Base-by-base conservation (phyloP, 306 rosid genomes). In the Quercus ilex region DNA sequence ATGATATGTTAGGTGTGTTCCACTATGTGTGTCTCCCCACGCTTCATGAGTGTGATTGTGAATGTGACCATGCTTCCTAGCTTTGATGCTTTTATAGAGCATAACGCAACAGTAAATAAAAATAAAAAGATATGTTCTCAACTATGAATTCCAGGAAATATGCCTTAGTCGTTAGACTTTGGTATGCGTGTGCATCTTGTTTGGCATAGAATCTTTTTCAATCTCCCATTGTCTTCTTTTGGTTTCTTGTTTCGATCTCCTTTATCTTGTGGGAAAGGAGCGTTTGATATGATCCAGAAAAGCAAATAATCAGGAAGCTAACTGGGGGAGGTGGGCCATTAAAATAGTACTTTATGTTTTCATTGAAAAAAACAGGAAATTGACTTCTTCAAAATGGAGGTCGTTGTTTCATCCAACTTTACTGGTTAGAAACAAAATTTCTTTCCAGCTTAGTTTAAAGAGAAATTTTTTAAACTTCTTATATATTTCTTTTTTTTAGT, bases 391-490 rank as follows among this genome's bases (percentile, higher is more conserved):
- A 31, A 31, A 67, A 17, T 33, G n/a, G 71, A 67, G 71, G 71
- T 3, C 1, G 2, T 30, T 26, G 20, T 28, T 63, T 28, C 15
- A 63, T 38, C 11, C 10, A 8, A 0, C 46, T 0, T 41, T 3
- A 41, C 12, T 41, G 0, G 12, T 8, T 41, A 8, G 41, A 35
- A 35, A 6, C 41, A 35, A 35, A 1, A 8, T 6, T 35, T 6
- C 2, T 35, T 1, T 41, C 0, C 1, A 41, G 8, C 11, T 41
- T 41, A 8, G 11, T 8, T 41, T 8, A 0, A 3, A 0, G 0
- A 2, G 3, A 41, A 8, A 0, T 0, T 8, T 8, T 8, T 41
- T 0, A 8, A 41, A 41, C 12, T 8, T 41, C 0, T 8, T 0
- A 8, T 41, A 41, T 41, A 0, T 8, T 8, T 41, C 1, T 41